These are phyloP conservation scores for Excoecaria agallocha DNA, from an alignment of 345 rosid genomes.

Conservation along the genomic window DNA sequence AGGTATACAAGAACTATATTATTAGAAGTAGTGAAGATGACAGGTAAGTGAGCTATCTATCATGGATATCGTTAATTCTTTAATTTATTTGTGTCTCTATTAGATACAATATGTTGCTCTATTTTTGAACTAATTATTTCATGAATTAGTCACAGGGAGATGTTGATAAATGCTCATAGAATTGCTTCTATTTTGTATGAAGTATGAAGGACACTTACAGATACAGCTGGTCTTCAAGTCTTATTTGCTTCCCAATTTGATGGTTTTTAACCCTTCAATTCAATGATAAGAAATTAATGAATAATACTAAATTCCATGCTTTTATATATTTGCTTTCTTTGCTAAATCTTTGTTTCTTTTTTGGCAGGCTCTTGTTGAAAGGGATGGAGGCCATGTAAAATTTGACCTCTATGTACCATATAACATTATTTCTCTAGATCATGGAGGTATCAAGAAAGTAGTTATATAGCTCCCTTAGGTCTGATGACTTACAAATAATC, in stretches of 20 bases:
- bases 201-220: constrained; percentile 60
- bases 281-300: background rate
- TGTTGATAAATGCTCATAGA: constrained; percentile 52
- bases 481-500: constrained; percentile 26
- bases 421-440: constrained; percentile 88
- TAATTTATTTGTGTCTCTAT: constrained; percentile 7
- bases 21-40: constrained; percentile 44
- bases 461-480: constrained; percentile 87
- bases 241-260: constrained; percentile 1
- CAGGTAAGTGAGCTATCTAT: constrained; percentile 38
- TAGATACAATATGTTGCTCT: background rate
- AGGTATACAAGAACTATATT: constrained; percentile 54
- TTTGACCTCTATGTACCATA: constrained; percentile 65
- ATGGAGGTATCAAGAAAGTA: constrained; percentile 77
- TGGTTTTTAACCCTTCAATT: background rate
- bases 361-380: constrained; percentile 63
- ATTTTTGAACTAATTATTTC: no score
- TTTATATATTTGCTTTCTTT: background rate
- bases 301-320: background rate
- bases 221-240: constrained; percentile 68
- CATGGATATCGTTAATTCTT: background rate
- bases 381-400: constrained; percentile 49
- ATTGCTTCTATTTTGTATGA: constrained; percentile 71
- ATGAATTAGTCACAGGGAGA: constrained; percentile 50
- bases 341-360: constrained; percentile 16